Evolutionary conservation across 768 basidiomycete species (phyloP).

Genomic region (Rhodotorula graminis): DNA sequence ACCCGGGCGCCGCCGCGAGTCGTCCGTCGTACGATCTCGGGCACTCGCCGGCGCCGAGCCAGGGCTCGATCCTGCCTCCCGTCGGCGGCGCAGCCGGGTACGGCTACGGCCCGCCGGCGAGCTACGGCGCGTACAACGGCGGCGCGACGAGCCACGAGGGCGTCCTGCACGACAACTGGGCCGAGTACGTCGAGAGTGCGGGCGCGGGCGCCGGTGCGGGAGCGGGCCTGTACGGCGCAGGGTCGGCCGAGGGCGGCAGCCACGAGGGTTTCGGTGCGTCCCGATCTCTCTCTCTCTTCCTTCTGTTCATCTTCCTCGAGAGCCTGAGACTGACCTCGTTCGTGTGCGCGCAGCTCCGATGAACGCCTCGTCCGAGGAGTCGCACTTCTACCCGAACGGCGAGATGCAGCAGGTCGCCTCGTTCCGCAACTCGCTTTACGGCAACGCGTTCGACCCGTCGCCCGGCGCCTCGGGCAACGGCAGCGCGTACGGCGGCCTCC

Average conservation of each 20-base stretch:
- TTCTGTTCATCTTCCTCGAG: neutral
- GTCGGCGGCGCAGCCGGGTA: neutral
- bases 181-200: conserved; percentile 16
- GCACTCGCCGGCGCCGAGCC: conserved; percentile 18
- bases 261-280: conserved; percentile 27
- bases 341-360: neutral
- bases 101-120: neutral
- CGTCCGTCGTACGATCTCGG: conserved; percentile 1
- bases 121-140: neutral
- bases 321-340: neutral
- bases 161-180: conserved; percentile 26
- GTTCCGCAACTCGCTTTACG: conserved; percentile 27
- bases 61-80: neutral
- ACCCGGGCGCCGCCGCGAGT: neutral
- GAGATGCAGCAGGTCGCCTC: neutral
- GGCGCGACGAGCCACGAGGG: conserved; percentile 31
- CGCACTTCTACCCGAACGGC: conserved; percentile 5
- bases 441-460: neutral
- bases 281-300: neutral
- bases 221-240: neutral
- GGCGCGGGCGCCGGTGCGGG: neutral
- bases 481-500: neutral
- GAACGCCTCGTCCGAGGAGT: conserved; percentile 28
- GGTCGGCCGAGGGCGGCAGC: conserved; percentile 5
- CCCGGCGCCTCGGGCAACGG: neutral